Percentiles rank a stretch among this genome's conserved stretches.
These are phyloP conservation scores for Trametes coccinea DNA, from an alignment of 768 basidiomycete genomes.

Conservation along the genomic window DNA sequence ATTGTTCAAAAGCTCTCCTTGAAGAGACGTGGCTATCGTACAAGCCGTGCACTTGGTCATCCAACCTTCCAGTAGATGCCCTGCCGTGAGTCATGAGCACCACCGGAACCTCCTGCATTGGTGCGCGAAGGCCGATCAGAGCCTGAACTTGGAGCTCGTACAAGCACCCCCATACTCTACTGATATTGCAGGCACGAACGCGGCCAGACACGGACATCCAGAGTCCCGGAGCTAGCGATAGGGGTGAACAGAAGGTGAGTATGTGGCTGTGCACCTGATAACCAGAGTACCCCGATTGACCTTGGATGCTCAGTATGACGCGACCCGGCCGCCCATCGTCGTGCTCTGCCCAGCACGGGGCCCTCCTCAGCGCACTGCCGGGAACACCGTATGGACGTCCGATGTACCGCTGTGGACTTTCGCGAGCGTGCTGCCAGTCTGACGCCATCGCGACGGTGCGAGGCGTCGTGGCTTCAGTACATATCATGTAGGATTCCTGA, in stretches of 20 bases:
- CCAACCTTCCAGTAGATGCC: neutral
- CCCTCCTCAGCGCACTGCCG: neutral
- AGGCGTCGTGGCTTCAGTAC: neutral
- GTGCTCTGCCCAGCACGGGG: slow-evolving; percentile 1
- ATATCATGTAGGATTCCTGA: neutral
- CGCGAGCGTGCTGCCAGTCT: slow-evolving; percentile 7
- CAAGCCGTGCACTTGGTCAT: neutral
- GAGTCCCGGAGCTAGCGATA: neutral
- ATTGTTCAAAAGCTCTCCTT: neutral
- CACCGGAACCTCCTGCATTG: no score
- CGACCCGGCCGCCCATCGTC: slow-evolving; percentile 1
- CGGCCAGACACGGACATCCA: neutral
- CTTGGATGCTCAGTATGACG: slow-evolving; percentile 4
- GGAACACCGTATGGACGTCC: neutral
- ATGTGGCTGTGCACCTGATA: neutral
- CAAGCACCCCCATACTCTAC: no score
- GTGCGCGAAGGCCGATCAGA: no score
- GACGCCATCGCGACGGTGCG: neutral
- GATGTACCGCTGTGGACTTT: neutral
- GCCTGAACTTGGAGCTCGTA: no score
- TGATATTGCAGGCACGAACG: neutral
- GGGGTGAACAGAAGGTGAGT: neutral
- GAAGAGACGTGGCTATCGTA: neutral
- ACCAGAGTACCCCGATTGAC: neutral
- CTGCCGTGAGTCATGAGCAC: no score